A percentile compares a stretch with the other conserved stretches of the same genome.
Conservation (phyloP, 495 filamentous ascomycete genomes). For the Tuber brumale region DNA sequence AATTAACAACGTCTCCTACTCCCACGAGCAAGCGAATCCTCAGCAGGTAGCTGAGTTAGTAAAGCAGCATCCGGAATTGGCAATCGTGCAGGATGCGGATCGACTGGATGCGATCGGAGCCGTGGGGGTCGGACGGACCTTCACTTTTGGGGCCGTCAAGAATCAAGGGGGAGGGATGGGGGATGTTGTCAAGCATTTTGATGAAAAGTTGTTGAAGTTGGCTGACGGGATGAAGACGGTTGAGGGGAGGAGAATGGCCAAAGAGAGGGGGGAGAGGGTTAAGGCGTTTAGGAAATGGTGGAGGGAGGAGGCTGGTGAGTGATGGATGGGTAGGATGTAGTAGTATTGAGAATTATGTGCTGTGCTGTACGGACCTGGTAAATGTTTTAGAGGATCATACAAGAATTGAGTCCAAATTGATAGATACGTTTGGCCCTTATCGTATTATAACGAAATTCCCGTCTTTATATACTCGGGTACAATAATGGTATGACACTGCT, state of each 20-base stretch:
- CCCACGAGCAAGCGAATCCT: constrained; percentile 61
- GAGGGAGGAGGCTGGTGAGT: constrained; percentile 52
- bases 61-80: constrained; percentile 61
- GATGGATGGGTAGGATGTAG: not conserved
- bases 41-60: constrained; percentile 51
- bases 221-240: constrained; percentile 79
- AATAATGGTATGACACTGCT: not conserved
- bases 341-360: not conserved
- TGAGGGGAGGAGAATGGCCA: constrained; percentile 61
- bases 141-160: constrained; percentile 67
- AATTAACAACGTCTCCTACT: constrained; percentile 67
- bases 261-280: constrained; percentile 58
- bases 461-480: not conserved
- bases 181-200: constrained; percentile 65
- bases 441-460: not conserved
- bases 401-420: not conserved
- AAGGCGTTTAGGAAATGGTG: constrained; percentile 63
- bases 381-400: not conserved
- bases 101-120: constrained; percentile 82
- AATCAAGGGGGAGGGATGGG: constrained; percentile 49
- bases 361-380: not conserved
- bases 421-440: not conserved
- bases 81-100: constrained; percentile 84
- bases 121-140: constrained; percentile 69
- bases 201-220: constrained; percentile 67